phyloP scores from a whole-genome alignment of 306 rosid species.

The Rosa lucieae region DNA sequence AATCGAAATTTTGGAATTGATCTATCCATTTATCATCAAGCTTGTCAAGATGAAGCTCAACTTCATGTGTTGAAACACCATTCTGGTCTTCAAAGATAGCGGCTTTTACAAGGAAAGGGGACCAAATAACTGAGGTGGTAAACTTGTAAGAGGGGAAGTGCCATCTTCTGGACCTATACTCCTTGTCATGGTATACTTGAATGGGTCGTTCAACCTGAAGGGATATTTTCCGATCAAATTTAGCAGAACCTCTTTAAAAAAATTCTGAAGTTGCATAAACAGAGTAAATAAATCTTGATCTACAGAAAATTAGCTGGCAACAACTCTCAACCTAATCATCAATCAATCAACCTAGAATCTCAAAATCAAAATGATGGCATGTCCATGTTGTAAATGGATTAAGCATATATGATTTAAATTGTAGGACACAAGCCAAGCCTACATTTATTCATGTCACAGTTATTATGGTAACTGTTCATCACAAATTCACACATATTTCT shows the following conservation, averaged over 20 bases:
- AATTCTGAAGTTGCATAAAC: background rate
- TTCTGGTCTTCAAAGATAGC: slow-evolving; percentile 82
- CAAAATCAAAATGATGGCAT: background rate
- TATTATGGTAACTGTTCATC: background rate
- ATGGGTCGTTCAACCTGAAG: slow-evolving; percentile 72
- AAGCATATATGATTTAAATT: background rate
- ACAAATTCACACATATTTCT: background rate
- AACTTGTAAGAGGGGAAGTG: slow-evolving; percentile 69
- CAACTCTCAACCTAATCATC: slow-evolving; percentile 3
- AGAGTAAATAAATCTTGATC: background rate
- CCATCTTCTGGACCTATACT: slow-evolving; percentile 77
- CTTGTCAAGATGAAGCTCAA: slow-evolving; percentile 72
- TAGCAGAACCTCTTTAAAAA: background rate
- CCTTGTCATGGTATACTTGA: slow-evolving; percentile 79
- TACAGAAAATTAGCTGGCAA: background rate
- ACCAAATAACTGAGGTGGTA: slow-evolving; percentile 63
- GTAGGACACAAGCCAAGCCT: background rate
- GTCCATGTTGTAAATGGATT: background rate
- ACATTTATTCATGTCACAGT: background rate
- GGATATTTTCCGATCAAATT: slow-evolving; percentile 26
- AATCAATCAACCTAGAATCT: background rate
- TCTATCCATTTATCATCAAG: slow-evolving; percentile 70
- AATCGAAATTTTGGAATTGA: slow-evolving; percentile 51
- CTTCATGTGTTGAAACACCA: slow-evolving; percentile 89
- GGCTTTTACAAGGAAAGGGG: slow-evolving; percentile 88